Evolutionary conservation across 345 rosid genomes (phyloP), one percentile per base, ranked within the genome.

Genomic region (Orychophragmus violaceus): DNA sequence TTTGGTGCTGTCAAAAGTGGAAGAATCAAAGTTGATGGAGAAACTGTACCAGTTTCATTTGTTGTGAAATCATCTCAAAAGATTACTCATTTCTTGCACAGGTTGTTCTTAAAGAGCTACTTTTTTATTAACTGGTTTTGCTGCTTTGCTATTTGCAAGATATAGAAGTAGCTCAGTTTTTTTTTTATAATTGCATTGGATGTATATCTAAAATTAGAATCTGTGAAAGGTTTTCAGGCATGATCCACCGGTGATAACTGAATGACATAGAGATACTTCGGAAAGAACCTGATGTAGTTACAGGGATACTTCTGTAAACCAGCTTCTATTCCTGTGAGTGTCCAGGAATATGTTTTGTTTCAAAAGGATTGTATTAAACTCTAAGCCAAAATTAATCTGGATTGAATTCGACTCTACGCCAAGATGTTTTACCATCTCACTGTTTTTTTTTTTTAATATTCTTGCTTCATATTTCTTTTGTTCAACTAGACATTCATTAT

Each of bases 221-320:
- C 69, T 54, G 37, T 44, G 35, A 36, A 82, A 68, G 76, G 63
- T 69, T 86, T 11, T 75, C 77, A 94, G 99, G 90, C 97, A 88
- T 78, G 99, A 94, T 76, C 95, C 95, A 0, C 93, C 91, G 4
- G 93, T 83, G 54, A 81, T 81, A 84, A 85, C 83, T 64, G 81
- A n/a, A 64, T 75, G 85, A 76, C 68, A 79, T 94, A 23, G 37
- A 71, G 24, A 61, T 90, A 41, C 97, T 94, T 57, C 77, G 76
- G 25, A 80, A 81, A 45, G 97, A 88, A 67, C 77, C 74, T 0
- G 93, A 90, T 54, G 97, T 90, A 39, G 72, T 94, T 54, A 87
- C 95, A 48, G 81, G n/a, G n/a, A n/a, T n/a, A n/a, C n/a, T n/a
- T 94, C 62, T 88, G 85, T 75, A 90, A 90, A 76, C 97, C 93